Evolutionary conservation across 805 yeast species (phyloP).

Genomic region (Sugiyamaella qingdaonensis): DNA sequence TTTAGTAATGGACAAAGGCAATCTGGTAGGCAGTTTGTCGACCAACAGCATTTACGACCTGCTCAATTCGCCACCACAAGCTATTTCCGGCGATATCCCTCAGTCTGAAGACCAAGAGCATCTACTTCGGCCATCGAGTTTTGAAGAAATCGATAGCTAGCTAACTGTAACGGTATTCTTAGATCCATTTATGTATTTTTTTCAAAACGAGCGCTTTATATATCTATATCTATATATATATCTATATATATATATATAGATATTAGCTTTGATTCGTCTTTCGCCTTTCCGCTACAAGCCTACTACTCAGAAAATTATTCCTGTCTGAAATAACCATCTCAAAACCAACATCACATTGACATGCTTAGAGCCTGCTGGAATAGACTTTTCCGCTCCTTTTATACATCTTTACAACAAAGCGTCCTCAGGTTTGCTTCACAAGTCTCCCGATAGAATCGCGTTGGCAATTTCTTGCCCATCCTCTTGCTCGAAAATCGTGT

Average conservation of each 20-base stretch:
- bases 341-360: too few species aligned
- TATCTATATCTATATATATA: neutral
- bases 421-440: neutral
- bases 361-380: too few species aligned
- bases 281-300: too few species aligned
- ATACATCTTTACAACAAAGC: too few species aligned
- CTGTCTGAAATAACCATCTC: too few species aligned
- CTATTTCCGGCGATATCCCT: neutral
- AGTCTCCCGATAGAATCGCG: conserved; percentile 13
- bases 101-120: conserved; percentile 2
- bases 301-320: too few species aligned
- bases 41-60: conserved; percentile 32
- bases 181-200: neutral
- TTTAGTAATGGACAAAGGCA: conserved; percentile 30
- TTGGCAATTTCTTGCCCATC: conserved; percentile 13
- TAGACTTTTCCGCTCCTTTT: too few species aligned
- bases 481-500: conserved; percentile 20
- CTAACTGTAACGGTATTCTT: neutral
- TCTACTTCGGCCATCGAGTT: neutral
- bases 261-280: too few species aligned
- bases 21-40: conserved; percentile 37
- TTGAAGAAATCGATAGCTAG: neutral
- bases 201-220: neutral
- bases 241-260: neutral
- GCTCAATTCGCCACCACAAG: conserved; percentile 8